Evolutionary conservation across 148 eudicot genomes (phyloP).

Genomic region (Silene uniflora): DNA sequence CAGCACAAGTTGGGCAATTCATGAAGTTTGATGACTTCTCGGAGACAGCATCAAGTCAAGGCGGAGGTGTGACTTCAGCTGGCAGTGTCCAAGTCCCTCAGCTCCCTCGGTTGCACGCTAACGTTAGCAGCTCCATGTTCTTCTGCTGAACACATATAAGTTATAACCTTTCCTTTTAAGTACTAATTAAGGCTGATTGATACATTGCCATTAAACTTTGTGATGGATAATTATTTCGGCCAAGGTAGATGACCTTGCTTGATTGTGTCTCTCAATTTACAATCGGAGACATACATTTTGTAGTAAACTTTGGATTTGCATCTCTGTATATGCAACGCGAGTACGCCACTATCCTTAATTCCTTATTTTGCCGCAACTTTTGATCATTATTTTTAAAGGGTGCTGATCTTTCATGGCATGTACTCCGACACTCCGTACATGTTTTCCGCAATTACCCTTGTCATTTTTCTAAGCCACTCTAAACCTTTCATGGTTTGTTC

Average conservation of each 20-base stretch:
- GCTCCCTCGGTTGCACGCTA: constrained; percentile 31
- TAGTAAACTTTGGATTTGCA: background rate
- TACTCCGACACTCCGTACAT: too few species aligned
- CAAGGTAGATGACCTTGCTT: too few species aligned
- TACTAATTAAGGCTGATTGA: too few species aligned
- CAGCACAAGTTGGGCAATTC: constrained; percentile 34
- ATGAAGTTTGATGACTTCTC: constrained; percentile 31
- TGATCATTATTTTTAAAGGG: too few species aligned
- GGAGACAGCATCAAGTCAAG: constrained; percentile 20
- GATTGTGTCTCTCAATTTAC: background rate
- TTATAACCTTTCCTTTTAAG: too few species aligned
- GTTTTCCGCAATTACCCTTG: too few species aligned
- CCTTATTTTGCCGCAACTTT: too few species aligned
- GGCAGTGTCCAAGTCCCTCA: constrained; percentile 27
- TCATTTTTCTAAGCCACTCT: too few species aligned
- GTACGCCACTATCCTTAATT: too few species aligned
- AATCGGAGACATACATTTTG: background rate
- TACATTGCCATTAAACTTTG: too few species aligned
- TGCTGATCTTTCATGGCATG: too few species aligned
- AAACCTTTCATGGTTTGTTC: too few species aligned
- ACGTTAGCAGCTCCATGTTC: constrained; percentile 38
- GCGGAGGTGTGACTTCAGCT: background rate
- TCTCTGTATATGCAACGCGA: background rate
- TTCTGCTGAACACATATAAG: constrained; percentile 25
- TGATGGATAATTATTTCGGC: background rate